Percentiles rank a stretch among this genome's conserved stretches.
Evolutionary conservation across 2,329 filamentous ascomycete species (phyloP).

Genomic region (Davidsoniella virescens): DNA sequence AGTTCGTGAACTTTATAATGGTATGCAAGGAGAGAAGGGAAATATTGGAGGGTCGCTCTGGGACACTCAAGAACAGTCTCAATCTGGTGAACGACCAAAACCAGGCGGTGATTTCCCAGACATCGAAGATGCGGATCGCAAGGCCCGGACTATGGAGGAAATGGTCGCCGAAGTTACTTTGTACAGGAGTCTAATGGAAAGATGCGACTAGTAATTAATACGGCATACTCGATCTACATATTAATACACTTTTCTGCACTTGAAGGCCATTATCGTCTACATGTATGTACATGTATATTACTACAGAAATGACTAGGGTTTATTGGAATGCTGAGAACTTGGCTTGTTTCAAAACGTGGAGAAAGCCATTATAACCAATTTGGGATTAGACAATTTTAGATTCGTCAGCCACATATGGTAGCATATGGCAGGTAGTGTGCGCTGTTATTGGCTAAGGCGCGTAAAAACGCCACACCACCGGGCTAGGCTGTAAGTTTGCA

Average conservation of each 20-base stretch:
- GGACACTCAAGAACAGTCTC: conserved; percentile 24
- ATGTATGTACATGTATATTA: too few relatives aligned
- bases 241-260: neutral
- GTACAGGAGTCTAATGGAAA: conserved; percentile 37
- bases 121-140: conserved; percentile 55
- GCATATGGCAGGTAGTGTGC: too few relatives aligned
- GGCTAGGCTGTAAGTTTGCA: neutral
- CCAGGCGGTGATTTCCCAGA: conserved; percentile 44
- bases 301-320: too few relatives aligned
- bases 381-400: neutral
- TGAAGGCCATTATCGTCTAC: neutral
- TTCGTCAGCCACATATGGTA: conserved; percentile 4
- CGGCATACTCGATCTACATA: neutral
- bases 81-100: conserved; percentile 25
- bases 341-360: too few relatives aligned
- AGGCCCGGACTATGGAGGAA: conserved; percentile 50
- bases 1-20: conserved; percentile 60
- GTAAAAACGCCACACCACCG: conserved; percentile 1
- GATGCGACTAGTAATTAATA: neutral
- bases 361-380: neutral
- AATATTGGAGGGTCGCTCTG: conserved; percentile 59
- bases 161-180: conserved; percentile 65
- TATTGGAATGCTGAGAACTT: neutral
- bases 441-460: neutral
- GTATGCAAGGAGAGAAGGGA: conserved; percentile 70